A percentile compares a stretch with the other conserved stretches of the same genome.
phyloP scores from a whole-genome alignment of 768 basidiomycete genomes.

The Gloeostereum incarnatum region DNA sequence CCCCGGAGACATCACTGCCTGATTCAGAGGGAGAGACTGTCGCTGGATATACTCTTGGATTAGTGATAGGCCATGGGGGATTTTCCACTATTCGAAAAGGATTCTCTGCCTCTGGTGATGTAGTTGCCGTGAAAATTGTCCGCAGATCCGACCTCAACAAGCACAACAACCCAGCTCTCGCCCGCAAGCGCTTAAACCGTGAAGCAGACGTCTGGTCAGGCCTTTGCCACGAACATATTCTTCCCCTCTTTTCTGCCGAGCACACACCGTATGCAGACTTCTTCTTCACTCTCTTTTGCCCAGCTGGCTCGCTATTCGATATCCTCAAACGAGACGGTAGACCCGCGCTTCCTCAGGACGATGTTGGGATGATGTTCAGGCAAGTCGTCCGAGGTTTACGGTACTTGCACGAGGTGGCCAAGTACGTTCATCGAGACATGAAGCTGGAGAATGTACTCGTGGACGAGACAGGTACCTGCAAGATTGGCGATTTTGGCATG shows the following conservation, averaged over 20 bases:
- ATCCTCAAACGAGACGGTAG: slow-evolving; percentile 65
- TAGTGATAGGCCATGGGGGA: slow-evolving; percentile 68
- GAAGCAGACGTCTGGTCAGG: slow-evolving; percentile 69
- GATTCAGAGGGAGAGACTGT: slow-evolving; percentile 65
- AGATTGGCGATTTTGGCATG: slow-evolving; percentile 82
- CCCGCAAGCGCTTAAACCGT: slow-evolving; percentile 50
- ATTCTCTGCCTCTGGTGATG: slow-evolving; percentile 48
- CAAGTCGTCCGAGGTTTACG: slow-evolving; percentile 78
- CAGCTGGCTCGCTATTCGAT: slow-evolving; percentile 78
- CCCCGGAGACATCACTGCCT: slow-evolving; percentile 25
- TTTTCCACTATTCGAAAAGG: slow-evolving; percentile 77
- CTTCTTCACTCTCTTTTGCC: slow-evolving; percentile 78
- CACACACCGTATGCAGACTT: slow-evolving; percentile 60
- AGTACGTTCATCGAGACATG: slow-evolving; percentile 86
- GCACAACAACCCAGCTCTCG: slow-evolving; percentile 35
- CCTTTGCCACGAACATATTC: slow-evolving; percentile 76
- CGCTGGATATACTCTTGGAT: slow-evolving; percentile 67
- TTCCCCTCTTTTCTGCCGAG: slow-evolving; percentile 67
- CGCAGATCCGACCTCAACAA: slow-evolving; percentile 46
- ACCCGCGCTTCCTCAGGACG: slow-evolving; percentile 66
- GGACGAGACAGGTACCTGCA: slow-evolving; percentile 82
- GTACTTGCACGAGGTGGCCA: slow-evolving; percentile 72
- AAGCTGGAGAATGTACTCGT: slow-evolving; percentile 97
- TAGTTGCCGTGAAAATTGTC: slow-evolving; percentile 82
- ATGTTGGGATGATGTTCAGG: slow-evolving; percentile 77